Base-by-base conservation (phyloP, 805 yeast genomes). In the Metschnikowia aberdeeniae region DNA sequence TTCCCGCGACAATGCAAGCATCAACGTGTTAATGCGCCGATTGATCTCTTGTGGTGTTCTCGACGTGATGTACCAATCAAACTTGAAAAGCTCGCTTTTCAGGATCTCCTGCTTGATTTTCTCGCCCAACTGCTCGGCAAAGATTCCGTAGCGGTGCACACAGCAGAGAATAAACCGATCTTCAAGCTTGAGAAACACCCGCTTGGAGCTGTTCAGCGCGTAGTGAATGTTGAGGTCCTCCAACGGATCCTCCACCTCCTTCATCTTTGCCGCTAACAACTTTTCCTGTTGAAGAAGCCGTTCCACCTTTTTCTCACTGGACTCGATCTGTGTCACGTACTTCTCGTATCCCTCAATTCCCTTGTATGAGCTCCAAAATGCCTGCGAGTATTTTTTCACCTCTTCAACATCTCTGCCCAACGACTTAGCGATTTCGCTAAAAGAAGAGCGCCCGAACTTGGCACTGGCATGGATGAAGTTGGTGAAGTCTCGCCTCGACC, bases 141-240 rank as follows among this genome's bases (percentile, higher is more conserved):
- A 70, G 22, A 86, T 61, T 0, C 95, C 95, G 52, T 77, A 73
- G 53, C 82, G 82, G 60, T 82, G 73, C 1, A 83, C 84, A 44
- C 79, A 76, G 26, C 75, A 54, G 40, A 86, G 58, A 22, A 86
- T 66, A 54, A 81, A 86, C 43, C 87, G 72, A 58, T 86, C 95
- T 58, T 86, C 95, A 0, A 75, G 61, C 28, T 78, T 77, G 7
- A 86, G 80, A 55, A 84, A 86, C 7, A 84, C 74, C 53, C 89
- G 68, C 57, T 86, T 84, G 10, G 93, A 84, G 59, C 84, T 86
- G 58, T 85, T 86, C n/a, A 90, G 90, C 0, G 93, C 92, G 49
- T 84, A 86, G 44, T 78, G 84, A 20, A 86, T 81, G 4, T 64
- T 65, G 62, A 86, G 64, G 35, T 83, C 81, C 36, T 80, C 80